These are phyloP conservation scores for Gorgonomyces haynaldii DNA, from an alignment of 192 early-diverging fungal species.

Conservation along the genomic window DNA sequence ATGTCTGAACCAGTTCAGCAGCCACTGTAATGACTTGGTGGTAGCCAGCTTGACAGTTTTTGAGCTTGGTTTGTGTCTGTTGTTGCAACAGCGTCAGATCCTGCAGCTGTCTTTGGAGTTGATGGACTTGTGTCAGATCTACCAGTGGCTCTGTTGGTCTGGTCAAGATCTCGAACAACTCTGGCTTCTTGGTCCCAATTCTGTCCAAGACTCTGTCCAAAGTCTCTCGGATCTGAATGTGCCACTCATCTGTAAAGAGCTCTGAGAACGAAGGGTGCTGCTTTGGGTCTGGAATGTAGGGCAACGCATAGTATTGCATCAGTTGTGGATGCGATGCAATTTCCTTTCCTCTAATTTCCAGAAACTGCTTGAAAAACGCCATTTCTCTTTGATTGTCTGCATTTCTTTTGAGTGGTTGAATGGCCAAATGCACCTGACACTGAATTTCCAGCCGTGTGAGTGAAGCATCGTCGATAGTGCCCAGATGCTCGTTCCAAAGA, in stretches of 20 bases:
- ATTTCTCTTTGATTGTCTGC: conserved; percentile 16
- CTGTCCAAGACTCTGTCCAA: conserved; percentile 23
- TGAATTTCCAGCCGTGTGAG: conserved; percentile 31
- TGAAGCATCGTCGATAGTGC: conserved; percentile 18
- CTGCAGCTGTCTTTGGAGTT: conserved; percentile 2
- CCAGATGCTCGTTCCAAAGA: conserved; percentile 30
- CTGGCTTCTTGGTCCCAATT: conserved; percentile 12
- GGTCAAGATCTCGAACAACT: conserved; percentile 15
- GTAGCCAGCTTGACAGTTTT: conserved; percentile 23
- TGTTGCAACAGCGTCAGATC: background rate
- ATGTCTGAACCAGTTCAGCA: conserved; percentile 36
- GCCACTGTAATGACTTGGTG: conserved; percentile 45
- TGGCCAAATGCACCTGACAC: conserved; percentile 37
- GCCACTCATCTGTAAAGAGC: conserved; percentile 25
- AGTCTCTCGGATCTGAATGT: conserved; percentile 15
- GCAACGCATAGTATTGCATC: conserved; percentile 39
- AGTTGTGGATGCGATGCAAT: conserved; percentile 34
- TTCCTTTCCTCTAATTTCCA: conserved; percentile 36
- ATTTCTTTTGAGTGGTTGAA: conserved; percentile 23
- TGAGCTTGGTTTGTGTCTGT: conserved; percentile 7
- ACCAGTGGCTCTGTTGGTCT: conserved; percentile 1
- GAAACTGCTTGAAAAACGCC: conserved; percentile 37
- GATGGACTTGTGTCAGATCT: conserved; percentile 5
- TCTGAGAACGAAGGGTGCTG: conserved; percentile 36
- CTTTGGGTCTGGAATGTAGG: conserved; percentile 40